These are phyloP conservation scores for Sugiyamaella boreocaroliniensis DNA, from an alignment of 805 yeast species.

Conservation along the genomic window DNA sequence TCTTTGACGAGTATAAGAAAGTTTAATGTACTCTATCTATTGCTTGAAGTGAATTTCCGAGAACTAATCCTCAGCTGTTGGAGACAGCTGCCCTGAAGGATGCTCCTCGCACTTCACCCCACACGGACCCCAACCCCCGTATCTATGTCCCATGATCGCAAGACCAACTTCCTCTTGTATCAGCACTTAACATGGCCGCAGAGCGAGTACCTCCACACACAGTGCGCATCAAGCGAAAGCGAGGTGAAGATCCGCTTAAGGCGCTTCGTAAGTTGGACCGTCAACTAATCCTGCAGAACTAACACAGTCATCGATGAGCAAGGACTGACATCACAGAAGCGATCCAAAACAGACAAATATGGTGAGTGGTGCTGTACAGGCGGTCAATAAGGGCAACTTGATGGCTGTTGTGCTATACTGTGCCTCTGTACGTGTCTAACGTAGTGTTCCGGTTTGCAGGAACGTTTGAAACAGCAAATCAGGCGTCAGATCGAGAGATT, in stretches of 20 bases:
- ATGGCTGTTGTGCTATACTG: not conserved
- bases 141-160: not conserved
- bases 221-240: constrained; percentile 77
- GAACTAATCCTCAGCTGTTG: no score
- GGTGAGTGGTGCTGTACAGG: constrained; percentile 3
- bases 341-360: constrained; percentile 21
- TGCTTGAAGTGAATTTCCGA: no score
- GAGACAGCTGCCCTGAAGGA: no score
- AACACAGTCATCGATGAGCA: constrained; percentile 9
- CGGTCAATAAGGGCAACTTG: no score
- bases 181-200: constrained; percentile 7
- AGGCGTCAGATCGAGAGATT: constrained; percentile 17
- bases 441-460: constrained; percentile 26
- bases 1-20: no score
- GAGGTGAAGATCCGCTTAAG: constrained; percentile 82
- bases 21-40: no score
- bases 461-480: constrained; percentile 20
- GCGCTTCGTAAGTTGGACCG: constrained; percentile 43
- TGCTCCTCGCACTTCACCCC: no score
- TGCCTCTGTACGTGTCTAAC: not conserved
- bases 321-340: constrained; percentile 13
- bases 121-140: no score
- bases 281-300: not conserved
- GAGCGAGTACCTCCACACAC: constrained; percentile 45
- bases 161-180: not conserved